A percentile compares a stretch with the other conserved stretches of the same genome.
These are phyloP conservation scores for Wickerhamiella slavikovae DNA, from an alignment of 805 yeast genomes.

Conservation along the genomic window DNA sequence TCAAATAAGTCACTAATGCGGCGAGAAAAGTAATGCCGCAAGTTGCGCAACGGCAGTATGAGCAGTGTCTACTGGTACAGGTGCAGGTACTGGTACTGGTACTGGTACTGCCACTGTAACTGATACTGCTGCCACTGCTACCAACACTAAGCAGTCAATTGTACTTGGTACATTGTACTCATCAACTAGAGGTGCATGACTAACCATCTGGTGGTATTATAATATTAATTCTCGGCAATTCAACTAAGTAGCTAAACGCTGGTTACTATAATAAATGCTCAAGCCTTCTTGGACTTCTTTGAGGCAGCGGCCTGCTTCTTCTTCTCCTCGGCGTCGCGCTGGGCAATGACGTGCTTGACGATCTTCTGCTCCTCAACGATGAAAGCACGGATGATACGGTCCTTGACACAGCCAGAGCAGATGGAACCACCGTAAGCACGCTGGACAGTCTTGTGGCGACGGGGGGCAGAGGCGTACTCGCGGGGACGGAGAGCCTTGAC, in stretches of 20 bases:
- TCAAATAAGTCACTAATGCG: too few species aligned
- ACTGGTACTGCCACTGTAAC: too few species aligned
- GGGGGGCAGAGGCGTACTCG: slow-evolving; percentile 84
- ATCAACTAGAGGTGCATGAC: too few species aligned
- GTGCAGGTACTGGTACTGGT: too few species aligned
- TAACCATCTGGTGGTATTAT: slow-evolving; percentile 6
- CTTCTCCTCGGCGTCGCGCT: slow-evolving; percentile 67
- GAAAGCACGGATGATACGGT: slow-evolving; percentile 98
- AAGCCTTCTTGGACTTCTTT: slow-evolving; percentile 12
- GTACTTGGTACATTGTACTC: too few species aligned
- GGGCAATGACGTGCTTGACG: slow-evolving; percentile 97
- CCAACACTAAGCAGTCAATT: too few species aligned
- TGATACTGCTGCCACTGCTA: too few species aligned
- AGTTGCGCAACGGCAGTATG: too few species aligned
- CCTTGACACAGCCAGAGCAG: slow-evolving; percentile 95
- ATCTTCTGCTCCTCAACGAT: slow-evolving; percentile 99
- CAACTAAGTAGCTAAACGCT: background rate
- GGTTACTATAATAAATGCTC: background rate
- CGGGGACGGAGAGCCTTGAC: slow-evolving; percentile 94
- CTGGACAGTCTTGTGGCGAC: slow-evolving; percentile 94
- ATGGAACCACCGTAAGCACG: slow-evolving; percentile 99
- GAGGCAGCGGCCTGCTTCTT: slow-evolving; percentile 11
- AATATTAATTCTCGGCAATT: background rate
- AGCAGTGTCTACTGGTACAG: too few species aligned
- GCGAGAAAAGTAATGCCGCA: too few species aligned